Base-by-base conservation (phyloP, 208 protist species). In the Crithidia sp. region DNA sequence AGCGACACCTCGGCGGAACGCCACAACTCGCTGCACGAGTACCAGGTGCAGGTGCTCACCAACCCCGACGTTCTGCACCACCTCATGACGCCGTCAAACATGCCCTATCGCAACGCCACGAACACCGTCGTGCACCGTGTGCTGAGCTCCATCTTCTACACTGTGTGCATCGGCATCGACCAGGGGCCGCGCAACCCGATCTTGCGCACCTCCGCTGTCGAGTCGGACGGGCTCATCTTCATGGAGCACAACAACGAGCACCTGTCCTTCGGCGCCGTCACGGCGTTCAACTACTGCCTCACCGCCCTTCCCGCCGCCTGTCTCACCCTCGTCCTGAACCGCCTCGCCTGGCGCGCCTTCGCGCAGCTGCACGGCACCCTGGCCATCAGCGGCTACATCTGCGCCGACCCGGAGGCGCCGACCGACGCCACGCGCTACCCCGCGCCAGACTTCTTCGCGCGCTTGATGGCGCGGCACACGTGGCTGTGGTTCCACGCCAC, bases 31-130 rank as follows among this genome's bases (percentile, higher is more conserved):
- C 17, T 67, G 62, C 37, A 43, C 39, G 62, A 68, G 45, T 74
- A 65, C 67, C 66, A 74, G 17, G 81, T 94, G 59, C 91, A 96
- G 66, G 87, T 96, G 37, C 77, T 92, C 36, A 91, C 85, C 4
- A 86, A 86, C 67, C 79, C 81, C 7, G 74, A 85, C 40, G 83
- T 88, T 7, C 69, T 94, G 39, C 70, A 75, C 36, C 36, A 59
- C 43, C 76, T 93, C 58, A 79, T 78, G 71, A 70, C 54, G 9
- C 53, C 87, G 12, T 45, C 64, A 7, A 55, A 77, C 54, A 66
- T 89, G 61, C 79, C 72, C 17, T 76, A 79, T 65, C 74, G 71
- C 57, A 71, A 77, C 19, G 63, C 75, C 2, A 54, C 43, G 7
- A 81, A 90, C 77, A 92, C 82, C 5, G 77, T 91, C 16, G 40